These are phyloP conservation scores for Backusella circina DNA, from an alignment of 192 early-diverging fungal genomes.

Conservation along the genomic window DNA sequence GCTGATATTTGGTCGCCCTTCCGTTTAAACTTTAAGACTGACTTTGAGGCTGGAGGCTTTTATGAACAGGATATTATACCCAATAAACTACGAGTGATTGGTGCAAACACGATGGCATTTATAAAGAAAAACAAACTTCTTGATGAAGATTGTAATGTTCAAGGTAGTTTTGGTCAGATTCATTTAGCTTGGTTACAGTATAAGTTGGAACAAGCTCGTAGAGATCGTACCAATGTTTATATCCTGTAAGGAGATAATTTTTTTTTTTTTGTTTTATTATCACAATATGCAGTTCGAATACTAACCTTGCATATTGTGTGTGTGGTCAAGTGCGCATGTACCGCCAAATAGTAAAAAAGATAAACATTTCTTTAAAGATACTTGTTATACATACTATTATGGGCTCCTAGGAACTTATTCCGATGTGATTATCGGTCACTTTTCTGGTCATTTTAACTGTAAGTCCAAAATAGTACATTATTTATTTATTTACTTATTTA, in stretches of 20 bases:
- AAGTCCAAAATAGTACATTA: background rate
- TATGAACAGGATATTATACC: conserved; percentile 32
- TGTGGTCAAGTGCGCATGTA: conserved; percentile 18
- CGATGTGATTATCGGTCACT: conserved; percentile 31
- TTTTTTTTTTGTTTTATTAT: background rate
- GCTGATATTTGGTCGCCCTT: conserved; percentile 31
- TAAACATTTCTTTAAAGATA: background rate
- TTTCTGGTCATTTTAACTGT: conserved; percentile 38
- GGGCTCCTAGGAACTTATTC: conserved; percentile 32
- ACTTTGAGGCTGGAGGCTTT: conserved; percentile 32
- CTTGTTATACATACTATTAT: conserved; percentile 24
- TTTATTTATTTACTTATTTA: background rate
- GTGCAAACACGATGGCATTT: conserved; percentile 38
- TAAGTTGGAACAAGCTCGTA: conserved; percentile 4
- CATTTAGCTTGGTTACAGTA: conserved; percentile 29
- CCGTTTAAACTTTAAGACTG: conserved; percentile 17
- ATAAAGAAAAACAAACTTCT: conserved; percentile 16
- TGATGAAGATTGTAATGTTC: conserved; percentile 23
- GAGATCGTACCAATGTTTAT: conserved; percentile 13
- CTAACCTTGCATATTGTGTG: background rate
- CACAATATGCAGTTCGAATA: background rate
- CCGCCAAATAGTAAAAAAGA: conserved; percentile 28
- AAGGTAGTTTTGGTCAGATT: conserved; percentile 12
- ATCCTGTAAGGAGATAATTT: conserved; percentile 4
- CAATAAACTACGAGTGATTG: conserved; percentile 13